phyloP scores from a whole-genome alignment of 805 yeast genomes.

The Teunomyces cretensis region DNA sequence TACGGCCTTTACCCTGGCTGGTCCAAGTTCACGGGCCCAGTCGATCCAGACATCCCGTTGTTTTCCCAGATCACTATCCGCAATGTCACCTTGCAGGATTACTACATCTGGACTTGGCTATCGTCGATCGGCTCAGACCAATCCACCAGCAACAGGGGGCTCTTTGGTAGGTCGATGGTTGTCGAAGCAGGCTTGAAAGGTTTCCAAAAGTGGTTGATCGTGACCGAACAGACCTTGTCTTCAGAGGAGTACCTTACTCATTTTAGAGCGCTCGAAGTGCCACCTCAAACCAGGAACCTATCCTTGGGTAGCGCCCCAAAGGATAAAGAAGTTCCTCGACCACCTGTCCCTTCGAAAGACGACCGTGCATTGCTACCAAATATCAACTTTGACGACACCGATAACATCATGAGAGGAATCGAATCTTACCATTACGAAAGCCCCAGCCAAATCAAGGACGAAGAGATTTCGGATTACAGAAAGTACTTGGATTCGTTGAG shows the following conservation, averaged over 20 bases:
- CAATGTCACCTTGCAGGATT: slow-evolving; percentile 77
- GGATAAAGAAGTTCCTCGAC: slow-evolving; percentile 15
- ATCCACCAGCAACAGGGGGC: slow-evolving; percentile 57
- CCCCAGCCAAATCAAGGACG: neutral
- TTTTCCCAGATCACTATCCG: slow-evolving; percentile 44
- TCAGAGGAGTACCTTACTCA: slow-evolving; percentile 32
- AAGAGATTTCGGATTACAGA: slow-evolving; percentile 21
- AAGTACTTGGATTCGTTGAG: slow-evolving; percentile 18
- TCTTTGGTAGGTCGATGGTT: slow-evolving; percentile 80
- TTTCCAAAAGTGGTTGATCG: slow-evolving; percentile 74
- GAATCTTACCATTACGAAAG: slow-evolving; percentile 1
- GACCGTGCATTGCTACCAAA: slow-evolving; percentile 24
- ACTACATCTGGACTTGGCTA: slow-evolving; percentile 90
- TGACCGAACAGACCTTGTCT: slow-evolving; percentile 62
- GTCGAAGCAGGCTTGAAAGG: slow-evolving; percentile 80
- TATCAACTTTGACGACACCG: slow-evolving; percentile 20
- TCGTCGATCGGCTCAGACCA: slow-evolving; percentile 75
- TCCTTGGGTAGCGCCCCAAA: neutral
- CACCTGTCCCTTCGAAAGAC: slow-evolving; percentile 16
- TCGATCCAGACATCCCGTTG: slow-evolving; percentile 32
- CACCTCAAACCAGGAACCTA: too few relatives aligned
- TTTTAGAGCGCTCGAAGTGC: slow-evolving; percentile 14
- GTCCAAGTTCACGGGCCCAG: slow-evolving; percentile 15
- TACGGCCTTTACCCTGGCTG: slow-evolving; percentile 42
- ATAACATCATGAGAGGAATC: slow-evolving; percentile 8